Evolutionary conservation across 1,139 yeast genomes (phyloP), one percentile per base, ranked within the genome.

Genomic region (Yamadazyma epiphylla): DNA sequence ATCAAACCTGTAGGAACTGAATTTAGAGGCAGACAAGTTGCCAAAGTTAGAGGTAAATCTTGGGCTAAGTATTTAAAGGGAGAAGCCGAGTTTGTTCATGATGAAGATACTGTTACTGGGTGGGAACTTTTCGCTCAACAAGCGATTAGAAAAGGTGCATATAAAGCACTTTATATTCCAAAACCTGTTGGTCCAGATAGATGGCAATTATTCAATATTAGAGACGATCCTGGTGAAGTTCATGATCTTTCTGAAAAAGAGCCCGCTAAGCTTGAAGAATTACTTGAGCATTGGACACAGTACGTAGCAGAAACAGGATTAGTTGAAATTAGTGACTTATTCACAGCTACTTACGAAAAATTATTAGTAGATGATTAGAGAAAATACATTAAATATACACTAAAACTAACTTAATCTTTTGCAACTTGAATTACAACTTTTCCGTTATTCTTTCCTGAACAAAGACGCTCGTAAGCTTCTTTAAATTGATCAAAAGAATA

Each of bases 111-210:
- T 1, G 72, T 70, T 5, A 65, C 70, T n/a, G 80, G 80, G 0
- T 74, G 80, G 80, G 80, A 74, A 39, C 48, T 74, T 14, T 71
- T 73, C 43, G 76, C 74, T 1, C 77, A 73, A 42, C 76, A 70
- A 37, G 80, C 79, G 0, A 60, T 74, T 20, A 55, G 79, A 42
- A 64, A 64, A 43, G 78, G 77, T n/a, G 35, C 49, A 4, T 72
- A 53, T 46, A 74, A 74, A 43, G 74, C 75, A 0, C 42, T 71
- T 3, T 73, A 46, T 39, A 60, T 74, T 27, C 76, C 77, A 4
- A 57, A 58, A 29, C 78, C 78, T 2, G 49, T 59, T 28, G 79
- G 78, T 0, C 55, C 71, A 3, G 72, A 60, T 11, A 51, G 53
- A 40, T 74, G 79, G 80, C 72, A 71, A 41, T 53, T 74, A 26